Base-by-base conservation (phyloP, 2,329 filamentous ascomycete species). In the Sporothrix pseudoabietina region DNA sequence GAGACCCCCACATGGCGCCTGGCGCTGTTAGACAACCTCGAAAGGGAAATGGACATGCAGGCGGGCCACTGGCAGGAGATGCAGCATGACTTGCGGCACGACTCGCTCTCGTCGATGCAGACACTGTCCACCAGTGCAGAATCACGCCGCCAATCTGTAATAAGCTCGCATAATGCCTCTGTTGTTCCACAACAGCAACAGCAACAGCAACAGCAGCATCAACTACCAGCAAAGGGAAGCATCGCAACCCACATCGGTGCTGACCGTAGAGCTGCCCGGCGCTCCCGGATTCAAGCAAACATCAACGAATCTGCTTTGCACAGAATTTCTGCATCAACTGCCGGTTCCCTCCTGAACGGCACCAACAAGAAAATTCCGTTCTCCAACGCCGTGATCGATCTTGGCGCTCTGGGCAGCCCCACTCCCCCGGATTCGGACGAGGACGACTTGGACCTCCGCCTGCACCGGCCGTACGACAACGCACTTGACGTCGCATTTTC, bases 1-100 rank as follows among this genome's bases (percentile, higher is more conserved):
- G 82, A 81, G 71, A 84, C 80, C 75, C 80, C 84, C 39, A 80
- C 81, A 16, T 82, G 82, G 72, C 82, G 84, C 39, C 80, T 87
- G 73, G 83, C 82, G 47, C 82, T 90, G 3, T 81, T 91, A 1
- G 85, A 87, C 44, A 86, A 88, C 74, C 81, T 91, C 1, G 89
- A 91, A 77, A 82, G 82, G 74, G 89, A 91, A 79, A 88, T 91
- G 84, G 87, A 85, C 0, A 79, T 84, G 75, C 87, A 91, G 77
- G 87, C 89, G 77, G 83, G 83, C 71, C 85, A 87, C 76, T 91
- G 89, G 89, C 85, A 87, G 72, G 81, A 85, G 69, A 84, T 90
- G 80, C 87, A 88, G 73, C 81, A 84, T 35, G 84, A 85, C 52
- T 78, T 89, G 55, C 81, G 82, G 71, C 84, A 84, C 73, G 84